These are phyloP conservation scores for Lachnellula subtilissima DNA, from an alignment of 2,329 filamentous ascomycete genomes.

Conservation along the genomic window DNA sequence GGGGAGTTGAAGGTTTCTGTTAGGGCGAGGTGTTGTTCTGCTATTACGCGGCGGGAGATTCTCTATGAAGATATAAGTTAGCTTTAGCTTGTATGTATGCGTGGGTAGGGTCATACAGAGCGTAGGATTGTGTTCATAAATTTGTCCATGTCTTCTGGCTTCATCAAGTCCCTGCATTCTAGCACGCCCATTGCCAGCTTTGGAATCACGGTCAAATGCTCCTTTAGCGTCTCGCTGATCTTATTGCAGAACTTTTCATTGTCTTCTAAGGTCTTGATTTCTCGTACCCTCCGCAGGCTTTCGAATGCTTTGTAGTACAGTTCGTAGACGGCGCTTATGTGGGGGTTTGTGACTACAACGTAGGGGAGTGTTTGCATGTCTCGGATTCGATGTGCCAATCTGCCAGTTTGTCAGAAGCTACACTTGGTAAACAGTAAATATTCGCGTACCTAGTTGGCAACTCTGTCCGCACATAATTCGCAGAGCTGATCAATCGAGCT, in stretches of 20 bases:
- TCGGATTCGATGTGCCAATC: conserved; percentile 86
- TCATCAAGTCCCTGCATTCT: conserved; percentile 80
- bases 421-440: background rate
- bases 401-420: conserved; percentile 32
- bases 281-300: conserved; percentile 74
- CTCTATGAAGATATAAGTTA: conserved; percentile 47
- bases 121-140: conserved; percentile 94
- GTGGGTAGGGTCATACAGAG: conserved; percentile 51
- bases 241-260: conserved; percentile 83
- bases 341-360: conserved; percentile 89
- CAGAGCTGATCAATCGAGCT: conserved; percentile 81
- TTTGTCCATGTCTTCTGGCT: conserved; percentile 73
- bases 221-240: conserved; percentile 72
- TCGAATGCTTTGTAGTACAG: conserved; percentile 98
- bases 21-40: conserved; percentile 91
- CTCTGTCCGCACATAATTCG: conserved; percentile 96
- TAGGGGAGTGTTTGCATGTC: conserved; percentile 97
- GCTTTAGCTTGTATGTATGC: background rate
- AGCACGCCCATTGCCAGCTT: conserved; percentile 91
- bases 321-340: conserved; percentile 93
- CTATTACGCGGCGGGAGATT: conserved; percentile 93
- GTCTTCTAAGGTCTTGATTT: conserved; percentile 80
- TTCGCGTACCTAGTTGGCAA: conserved; percentile 68
- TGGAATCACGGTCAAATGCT: conserved; percentile 90
- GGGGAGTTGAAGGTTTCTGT: conserved; percentile 90